Percentiles rank a stretch among this genome's conserved stretches.
Evolutionary conservation across 1,139 yeast species (phyloP).

Genomic region (Ashbya aceris): DNA sequence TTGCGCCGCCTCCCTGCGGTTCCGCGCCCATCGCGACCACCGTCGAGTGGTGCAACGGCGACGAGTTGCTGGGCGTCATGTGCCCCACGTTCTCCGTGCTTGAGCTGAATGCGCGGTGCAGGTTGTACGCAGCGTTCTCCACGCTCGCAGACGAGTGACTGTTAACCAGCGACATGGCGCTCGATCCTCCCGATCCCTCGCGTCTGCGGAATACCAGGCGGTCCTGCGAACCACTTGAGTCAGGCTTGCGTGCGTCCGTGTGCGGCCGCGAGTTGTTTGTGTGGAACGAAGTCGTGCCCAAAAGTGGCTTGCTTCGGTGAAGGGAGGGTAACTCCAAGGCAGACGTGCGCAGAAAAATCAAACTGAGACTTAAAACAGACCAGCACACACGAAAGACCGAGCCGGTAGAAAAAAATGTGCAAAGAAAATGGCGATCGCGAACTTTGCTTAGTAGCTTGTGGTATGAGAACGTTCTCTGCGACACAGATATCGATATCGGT

Average conservation of each 20-base stretch:
- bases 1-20: slow-evolving; percentile 1
- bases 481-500: not conserved
- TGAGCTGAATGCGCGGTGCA: slow-evolving; percentile 17
- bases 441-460: slow-evolving; percentile 2
- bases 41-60: slow-evolving; percentile 9
- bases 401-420: slow-evolving; percentile 1
- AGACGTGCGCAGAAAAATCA: slow-evolving; percentile 1
- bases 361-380: slow-evolving; percentile 1
- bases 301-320: slow-evolving; percentile 1
- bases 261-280: too few relatives aligned
- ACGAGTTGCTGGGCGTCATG: slow-evolving; percentile 10
- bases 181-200: too few relatives aligned
- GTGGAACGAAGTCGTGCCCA: not conserved
- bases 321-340: slow-evolving; percentile 4
- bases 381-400: slow-evolving; percentile 4
- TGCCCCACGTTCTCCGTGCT: slow-evolving; percentile 13
- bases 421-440: slow-evolving; percentile 3
- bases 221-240: too few relatives aligned
- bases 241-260: too few relatives aligned
- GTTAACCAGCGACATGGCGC: slow-evolving; percentile 10
- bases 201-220: too few relatives aligned
- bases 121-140: slow-evolving; percentile 12
- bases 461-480: not conserved
- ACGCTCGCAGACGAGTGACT: slow-evolving; percentile 8
- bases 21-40: slow-evolving; percentile 5